phyloP scores from a whole-genome alignment of 768 basidiomycete species.

The Boletus edulis region DNA sequence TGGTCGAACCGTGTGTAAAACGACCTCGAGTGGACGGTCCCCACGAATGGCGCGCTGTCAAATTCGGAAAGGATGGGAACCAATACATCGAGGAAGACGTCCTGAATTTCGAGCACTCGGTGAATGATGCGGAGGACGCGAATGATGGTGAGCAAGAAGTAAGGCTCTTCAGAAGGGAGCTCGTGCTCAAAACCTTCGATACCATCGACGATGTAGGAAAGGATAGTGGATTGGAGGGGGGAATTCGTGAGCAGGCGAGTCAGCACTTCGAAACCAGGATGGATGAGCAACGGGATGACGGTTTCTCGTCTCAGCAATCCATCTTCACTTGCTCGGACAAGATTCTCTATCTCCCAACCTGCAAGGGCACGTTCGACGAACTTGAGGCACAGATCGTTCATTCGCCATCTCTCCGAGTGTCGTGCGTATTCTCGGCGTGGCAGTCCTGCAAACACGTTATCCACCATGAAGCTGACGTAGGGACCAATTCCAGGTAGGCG shows the following conservation, averaged over 20 bases:
- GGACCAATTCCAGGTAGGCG: constrained; percentile 78
- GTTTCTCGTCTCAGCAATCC: constrained; percentile 47
- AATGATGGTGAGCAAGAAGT: constrained; percentile 71
- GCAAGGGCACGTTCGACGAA: constrained; percentile 85
- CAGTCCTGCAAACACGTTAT: constrained; percentile 83
- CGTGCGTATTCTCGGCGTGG: constrained; percentile 70
- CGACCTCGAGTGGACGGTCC: constrained; percentile 58
- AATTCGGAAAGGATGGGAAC: constrained; percentile 73
- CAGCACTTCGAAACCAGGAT: constrained; percentile 89
- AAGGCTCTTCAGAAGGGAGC: constrained; percentile 64
- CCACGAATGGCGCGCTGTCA: constrained; percentile 52
- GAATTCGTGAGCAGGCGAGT: constrained; percentile 73
- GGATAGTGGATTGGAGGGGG: constrained; percentile 66
- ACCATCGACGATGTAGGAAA: constrained; percentile 81
- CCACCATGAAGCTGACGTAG: constrained; percentile 83
- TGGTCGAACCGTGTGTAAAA: constrained; percentile 76
- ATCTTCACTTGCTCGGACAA: constrained; percentile 61
- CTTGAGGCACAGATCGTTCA: constrained; percentile 79
- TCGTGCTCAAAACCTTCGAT: constrained; percentile 73
- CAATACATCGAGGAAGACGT: constrained; percentile 86
- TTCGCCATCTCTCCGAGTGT: constrained; percentile 79
- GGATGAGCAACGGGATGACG: constrained; percentile 56
- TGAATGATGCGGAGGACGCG: constrained; percentile 81
- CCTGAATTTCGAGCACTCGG: constrained; percentile 81
- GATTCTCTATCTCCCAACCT: constrained; percentile 73